A percentile compares a stretch with the other conserved stretches of the same genome.
These are phyloP conservation scores for Candida xiaguanensis DNA, from an alignment of 805 yeast species.

Conservation along the genomic window DNA sequence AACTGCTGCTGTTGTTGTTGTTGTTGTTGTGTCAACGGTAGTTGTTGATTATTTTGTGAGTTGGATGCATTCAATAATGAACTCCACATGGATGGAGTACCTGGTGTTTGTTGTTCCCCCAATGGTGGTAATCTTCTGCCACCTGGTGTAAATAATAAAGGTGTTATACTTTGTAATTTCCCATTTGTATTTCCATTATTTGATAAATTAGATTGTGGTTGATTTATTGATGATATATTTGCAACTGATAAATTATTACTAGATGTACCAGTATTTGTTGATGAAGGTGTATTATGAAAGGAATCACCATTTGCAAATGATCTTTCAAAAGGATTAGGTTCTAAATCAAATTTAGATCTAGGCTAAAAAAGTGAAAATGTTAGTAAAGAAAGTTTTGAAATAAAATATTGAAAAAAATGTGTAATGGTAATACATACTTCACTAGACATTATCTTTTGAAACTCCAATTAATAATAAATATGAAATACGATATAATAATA, in stretches of 20 bases:
- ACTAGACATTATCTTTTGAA: conserved; percentile 15
- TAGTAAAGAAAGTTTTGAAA: no score
- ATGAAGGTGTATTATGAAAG: neutral
- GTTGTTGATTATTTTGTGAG: neutral
- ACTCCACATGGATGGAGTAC: conserved; percentile 51
- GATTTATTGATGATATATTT: conserved; percentile 25
- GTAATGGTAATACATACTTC: conserved; percentile 25
- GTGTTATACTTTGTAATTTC: conserved; percentile 40
- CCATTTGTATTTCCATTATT: conserved; percentile 10
- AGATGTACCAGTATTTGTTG: neutral
- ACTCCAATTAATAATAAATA: no score
- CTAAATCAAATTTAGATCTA: conserved; percentile 63
- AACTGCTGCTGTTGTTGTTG: conserved; percentile 23
- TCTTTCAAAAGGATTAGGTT: conserved; percentile 93
- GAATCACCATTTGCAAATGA: conserved; percentile 73
- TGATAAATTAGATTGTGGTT: conserved; percentile 13
- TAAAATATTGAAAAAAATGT: no score
- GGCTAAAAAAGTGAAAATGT: no score
- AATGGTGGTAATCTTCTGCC: conserved; percentile 57
- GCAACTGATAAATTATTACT: conserved; percentile 31
- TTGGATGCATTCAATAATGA: conserved; percentile 36
- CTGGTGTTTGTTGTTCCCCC: conserved; percentile 38
- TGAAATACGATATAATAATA: no score
- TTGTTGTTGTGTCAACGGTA: conserved; percentile 8
- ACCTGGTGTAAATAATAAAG: conserved; percentile 55